These are phyloP conservation scores for Erodium texanum DNA, from an alignment of 441 rosid genomes.

Conservation along the genomic window DNA sequence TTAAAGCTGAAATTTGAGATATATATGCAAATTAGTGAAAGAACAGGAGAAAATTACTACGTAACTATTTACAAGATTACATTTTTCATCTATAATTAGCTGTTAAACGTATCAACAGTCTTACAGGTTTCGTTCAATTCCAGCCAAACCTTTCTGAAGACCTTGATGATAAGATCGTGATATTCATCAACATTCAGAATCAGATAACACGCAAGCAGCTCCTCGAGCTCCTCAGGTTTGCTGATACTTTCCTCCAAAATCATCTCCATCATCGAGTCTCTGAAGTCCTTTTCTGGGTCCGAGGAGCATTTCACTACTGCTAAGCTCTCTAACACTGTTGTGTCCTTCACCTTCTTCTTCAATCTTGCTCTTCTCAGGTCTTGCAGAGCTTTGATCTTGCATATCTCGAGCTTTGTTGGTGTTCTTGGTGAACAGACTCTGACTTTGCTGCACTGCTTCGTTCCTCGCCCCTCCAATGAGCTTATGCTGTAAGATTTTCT, in stretches of 20 bases:
- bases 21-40: slow-evolving; percentile 15
- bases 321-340: slow-evolving; percentile 42
- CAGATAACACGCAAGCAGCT: slow-evolving; percentile 78
- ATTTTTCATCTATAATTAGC: slow-evolving; percentile 10
- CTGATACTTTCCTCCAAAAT: slow-evolving; percentile 54
- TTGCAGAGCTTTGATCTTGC: slow-evolving; percentile 53
- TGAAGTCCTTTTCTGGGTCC: slow-evolving; percentile 68
- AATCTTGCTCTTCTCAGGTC: slow-evolving; percentile 52
- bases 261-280: slow-evolving; percentile 92
- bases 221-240: slow-evolving; percentile 62
- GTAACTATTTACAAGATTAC: slow-evolving; percentile 17
- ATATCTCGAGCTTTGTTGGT: slow-evolving; percentile 34
- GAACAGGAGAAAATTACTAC: slow-evolving; percentile 7
- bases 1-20: slow-evolving; percentile 5
- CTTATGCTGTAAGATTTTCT: slow-evolving; percentile 62
- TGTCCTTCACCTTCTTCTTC: slow-evolving; percentile 29
- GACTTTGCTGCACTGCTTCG: slow-evolving; percentile 41
- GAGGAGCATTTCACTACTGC: slow-evolving; percentile 67
- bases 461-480: slow-evolving; percentile 34
- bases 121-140: slow-evolving; percentile 35
- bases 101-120: slow-evolving; percentile 13
- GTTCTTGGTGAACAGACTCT: slow-evolving; percentile 51
- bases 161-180: slow-evolving; percentile 80
- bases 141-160: slow-evolving; percentile 68
- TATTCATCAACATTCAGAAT: slow-evolving; percentile 58